Percentiles rank a stretch among this genome's conserved stretches.
phyloP scores from a whole-genome alignment of 306 rosid species.

The Ammopiptanthus mongolicus region DNA sequence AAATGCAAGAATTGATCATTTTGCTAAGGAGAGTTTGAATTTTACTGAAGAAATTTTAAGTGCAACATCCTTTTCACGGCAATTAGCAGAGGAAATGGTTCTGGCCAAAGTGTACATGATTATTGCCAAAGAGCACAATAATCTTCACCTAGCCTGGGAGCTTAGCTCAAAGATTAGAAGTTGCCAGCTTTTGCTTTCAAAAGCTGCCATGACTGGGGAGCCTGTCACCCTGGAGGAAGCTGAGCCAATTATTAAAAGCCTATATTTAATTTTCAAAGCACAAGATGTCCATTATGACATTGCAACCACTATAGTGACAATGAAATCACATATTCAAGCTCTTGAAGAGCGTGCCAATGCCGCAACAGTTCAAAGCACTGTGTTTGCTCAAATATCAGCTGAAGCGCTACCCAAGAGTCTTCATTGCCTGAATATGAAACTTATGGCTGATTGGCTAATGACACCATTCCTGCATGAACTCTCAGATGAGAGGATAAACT shows the following conservation, averaged over 20 bases:
- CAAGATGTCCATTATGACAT: slow-evolving; percentile 83
- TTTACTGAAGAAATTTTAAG: slow-evolving; percentile 64
- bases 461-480: slow-evolving; percentile 39
- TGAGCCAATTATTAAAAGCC: slow-evolving; percentile 69
- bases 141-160: slow-evolving; percentile 95
- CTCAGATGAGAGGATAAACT: slow-evolving; percentile 53
- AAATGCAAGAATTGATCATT: slow-evolving; percentile 35
- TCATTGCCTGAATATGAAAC: slow-evolving; percentile 77
- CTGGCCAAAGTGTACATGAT: slow-evolving; percentile 90
- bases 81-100: slow-evolving; percentile 75
- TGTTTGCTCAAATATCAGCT: slow-evolving; percentile 76
- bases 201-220: slow-evolving; percentile 72
- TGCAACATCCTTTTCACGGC: slow-evolving; percentile 80
- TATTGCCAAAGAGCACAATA: slow-evolving; percentile 87
- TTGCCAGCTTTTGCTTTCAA: slow-evolving; percentile 88
- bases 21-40: slow-evolving; percentile 50
- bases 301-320: slow-evolving; percentile 86
- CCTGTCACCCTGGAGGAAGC: slow-evolving; percentile 73
- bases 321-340: slow-evolving; percentile 93
- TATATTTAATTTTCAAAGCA: slow-evolving; percentile 76
- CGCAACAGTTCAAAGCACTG: slow-evolving; percentile 67
- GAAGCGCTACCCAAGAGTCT: slow-evolving; percentile 88
- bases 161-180: slow-evolving; percentile 73
- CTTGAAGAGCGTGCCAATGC: slow-evolving; percentile 85
- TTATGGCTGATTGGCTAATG: slow-evolving; percentile 70